phyloP scores from a whole-genome alignment of 352 stramenopile species.

The Pythium phragmitis region DNA sequence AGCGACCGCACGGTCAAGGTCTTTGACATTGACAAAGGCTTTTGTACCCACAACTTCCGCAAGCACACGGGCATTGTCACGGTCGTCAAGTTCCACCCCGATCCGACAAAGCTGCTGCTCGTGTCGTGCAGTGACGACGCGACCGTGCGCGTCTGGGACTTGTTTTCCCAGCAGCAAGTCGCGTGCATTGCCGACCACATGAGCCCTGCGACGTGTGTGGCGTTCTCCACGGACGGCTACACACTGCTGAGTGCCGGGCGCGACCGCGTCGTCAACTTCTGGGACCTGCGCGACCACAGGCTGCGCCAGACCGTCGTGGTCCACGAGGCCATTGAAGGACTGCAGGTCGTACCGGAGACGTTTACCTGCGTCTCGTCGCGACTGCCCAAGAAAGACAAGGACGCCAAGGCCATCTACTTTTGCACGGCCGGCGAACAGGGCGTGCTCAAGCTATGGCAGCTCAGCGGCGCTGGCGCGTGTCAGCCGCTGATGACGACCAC shows the following conservation, averaged over 20 bases:
- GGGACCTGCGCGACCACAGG: slow-evolving; percentile 75
- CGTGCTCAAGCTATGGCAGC: slow-evolving; percentile 77
- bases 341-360: slow-evolving; percentile 79
- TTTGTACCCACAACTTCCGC: slow-evolving; percentile 93
- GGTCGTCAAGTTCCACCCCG: slow-evolving; percentile 83
- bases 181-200: slow-evolving; percentile 94
- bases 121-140: slow-evolving; percentile 77
- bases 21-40: slow-evolving; percentile 92
- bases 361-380: slow-evolving; percentile 49
- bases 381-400: slow-evolving; percentile 31
- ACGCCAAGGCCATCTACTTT: slow-evolving; percentile 84
- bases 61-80: slow-evolving; percentile 86
- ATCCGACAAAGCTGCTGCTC: slow-evolving; percentile 59
- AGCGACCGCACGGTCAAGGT: slow-evolving; percentile 95
- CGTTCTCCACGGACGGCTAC: slow-evolving; percentile 87
- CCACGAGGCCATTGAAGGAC: slow-evolving; percentile 94
- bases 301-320: slow-evolving; percentile 93
- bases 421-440: slow-evolving; percentile 93
- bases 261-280: slow-evolving; percentile 93
- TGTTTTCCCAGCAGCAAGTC: slow-evolving; percentile 81
- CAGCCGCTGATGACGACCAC: slow-evolving; percentile 48
- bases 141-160: slow-evolving; percentile 81
- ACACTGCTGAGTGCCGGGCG: slow-evolving; percentile 88
- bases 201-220: slow-evolving; percentile 92
- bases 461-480: slow-evolving; percentile 31